Base-by-base conservation (phyloP, 192 early-diverging fungal species). In the Martensiomyces pterosporus region DNA sequence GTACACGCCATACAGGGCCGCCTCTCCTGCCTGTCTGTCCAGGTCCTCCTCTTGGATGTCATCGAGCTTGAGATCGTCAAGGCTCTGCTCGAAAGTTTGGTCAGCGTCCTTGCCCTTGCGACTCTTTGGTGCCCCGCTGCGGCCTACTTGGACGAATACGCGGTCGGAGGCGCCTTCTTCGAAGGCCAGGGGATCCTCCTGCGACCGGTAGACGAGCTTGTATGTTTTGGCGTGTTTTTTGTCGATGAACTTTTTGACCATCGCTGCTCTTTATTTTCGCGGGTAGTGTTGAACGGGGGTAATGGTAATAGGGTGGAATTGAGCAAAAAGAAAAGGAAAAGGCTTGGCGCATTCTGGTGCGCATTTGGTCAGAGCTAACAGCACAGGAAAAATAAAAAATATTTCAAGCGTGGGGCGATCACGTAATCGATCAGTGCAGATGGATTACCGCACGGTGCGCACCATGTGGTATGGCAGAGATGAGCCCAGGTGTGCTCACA, bases 161-260 rank as follows among this genome's bases (percentile, higher is more conserved):
- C 82, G 79, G 36, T 81, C 75, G 3, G 86, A 82, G 8, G 86
- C 79, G 15, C 82, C 81, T 18, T 85, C 79, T 56, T 97, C 92
- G 21, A 86, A 85, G 35, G 92, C 82, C 40, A 84, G 76, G 29
- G 93, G 91, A 70, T 99, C 96, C 47, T 89, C 79, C 69, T 96
- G 93, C 15, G 96, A 97, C 57, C 96, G 84, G 74, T 96, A 92
- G 18, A 97, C 88, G 23, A 99, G 76, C 68, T 91, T 85, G 79
- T 82, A 99, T 54, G 89, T 85, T 43, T 84, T 82, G 37, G 94
- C 82, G 22, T 75, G 80, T 55, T 85, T 83, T 46, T 84, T 82
- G 82, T 97, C 91, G 55, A 97, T 92, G 65, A 99, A 99, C 35
- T 75, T 55, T 43, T 68, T 75, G 48, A 33, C 55, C 72, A 75